phyloP scores from a whole-genome alignment of 768 basidiomycete species.

The Tulasnella sp. region DNA sequence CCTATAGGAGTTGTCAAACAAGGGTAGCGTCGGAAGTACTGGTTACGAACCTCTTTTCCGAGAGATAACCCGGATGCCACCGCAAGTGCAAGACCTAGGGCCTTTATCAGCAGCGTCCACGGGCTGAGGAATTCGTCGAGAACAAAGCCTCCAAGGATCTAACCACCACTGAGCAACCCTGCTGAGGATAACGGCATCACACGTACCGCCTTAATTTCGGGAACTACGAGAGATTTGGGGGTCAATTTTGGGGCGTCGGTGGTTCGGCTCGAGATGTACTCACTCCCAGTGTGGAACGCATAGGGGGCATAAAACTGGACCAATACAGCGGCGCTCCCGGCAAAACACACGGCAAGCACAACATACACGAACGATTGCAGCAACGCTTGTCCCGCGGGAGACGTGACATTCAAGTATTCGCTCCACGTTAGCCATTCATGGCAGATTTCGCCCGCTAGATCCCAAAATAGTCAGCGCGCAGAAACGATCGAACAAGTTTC shows the following conservation, averaged over 20 bases:
- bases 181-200: too few relatives aligned
- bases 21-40: constrained; percentile 18
- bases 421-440: constrained; percentile 59
- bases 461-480: constrained; percentile 1
- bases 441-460: constrained; percentile 52
- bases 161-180: neutral
- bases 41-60: constrained; percentile 57
- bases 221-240: constrained; percentile 33
- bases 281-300: constrained; percentile 72
- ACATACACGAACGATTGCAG: constrained; percentile 56
- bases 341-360: constrained; percentile 51
- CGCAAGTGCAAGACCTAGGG: constrained; percentile 65
- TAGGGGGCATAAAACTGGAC: constrained; percentile 59
- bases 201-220: constrained; percentile 65
- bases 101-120: constrained; percentile 78
- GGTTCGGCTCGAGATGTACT: constrained; percentile 29
- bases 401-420: constrained; percentile 39
- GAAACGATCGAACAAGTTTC: neutral
- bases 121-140: constrained; percentile 76
- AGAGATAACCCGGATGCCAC: constrained; percentile 78
- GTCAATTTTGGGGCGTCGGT: neutral
- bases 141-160: constrained; percentile 77
- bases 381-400: constrained; percentile 47
- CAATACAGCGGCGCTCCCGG: constrained; percentile 48
- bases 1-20: constrained; percentile 30